Evolutionary conservation across 768 basidiomycete species (phyloP).

Genomic region (Tricholoma matsutake): DNA sequence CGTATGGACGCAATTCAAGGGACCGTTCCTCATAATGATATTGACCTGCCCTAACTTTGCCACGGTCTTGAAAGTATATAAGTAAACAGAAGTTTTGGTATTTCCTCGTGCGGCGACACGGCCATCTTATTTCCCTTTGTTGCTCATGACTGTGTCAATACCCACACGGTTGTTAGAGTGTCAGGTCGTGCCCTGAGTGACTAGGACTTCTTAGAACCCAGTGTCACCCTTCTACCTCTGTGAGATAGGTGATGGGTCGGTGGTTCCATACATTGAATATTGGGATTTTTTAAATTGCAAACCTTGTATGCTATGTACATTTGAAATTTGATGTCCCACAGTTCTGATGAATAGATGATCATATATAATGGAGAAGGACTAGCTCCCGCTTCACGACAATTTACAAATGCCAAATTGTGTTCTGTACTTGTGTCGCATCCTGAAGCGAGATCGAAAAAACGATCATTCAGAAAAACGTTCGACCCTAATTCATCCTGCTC

Average conservation of each 20-base stretch:
- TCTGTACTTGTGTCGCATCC: not conserved
- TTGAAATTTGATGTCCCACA: too few relatives aligned
- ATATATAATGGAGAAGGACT: too few relatives aligned
- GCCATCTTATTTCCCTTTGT: conserved; percentile 77
- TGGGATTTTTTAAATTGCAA: not conserved
- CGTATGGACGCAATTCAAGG: too few relatives aligned
- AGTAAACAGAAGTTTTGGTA: conserved; percentile 8
- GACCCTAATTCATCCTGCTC: not conserved
- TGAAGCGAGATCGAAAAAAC: not conserved
- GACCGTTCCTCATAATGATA: too few relatives aligned
- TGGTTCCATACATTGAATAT: conserved; percentile 50
- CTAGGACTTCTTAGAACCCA: conserved; percentile 82
- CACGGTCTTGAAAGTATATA: conserved; percentile 24
- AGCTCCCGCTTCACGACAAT: too few relatives aligned
- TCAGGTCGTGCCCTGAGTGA: conserved; percentile 80
- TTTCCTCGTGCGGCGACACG: conserved; percentile 78
- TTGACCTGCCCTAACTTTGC: conserved; percentile 41
- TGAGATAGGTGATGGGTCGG: conserved; percentile 73
- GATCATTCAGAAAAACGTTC: too few relatives aligned
- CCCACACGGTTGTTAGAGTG: conserved; percentile 81
- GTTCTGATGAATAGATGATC: too few relatives aligned
- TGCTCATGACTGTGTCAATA: conserved; percentile 70
- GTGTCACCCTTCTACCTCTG: conserved; percentile 42
- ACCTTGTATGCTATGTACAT: not conserved
- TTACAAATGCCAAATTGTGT: too few relatives aligned